phyloP scores from a whole-genome alignment of 2,329 filamentous ascomycete species.

The Fusarium xylarioides region DNA sequence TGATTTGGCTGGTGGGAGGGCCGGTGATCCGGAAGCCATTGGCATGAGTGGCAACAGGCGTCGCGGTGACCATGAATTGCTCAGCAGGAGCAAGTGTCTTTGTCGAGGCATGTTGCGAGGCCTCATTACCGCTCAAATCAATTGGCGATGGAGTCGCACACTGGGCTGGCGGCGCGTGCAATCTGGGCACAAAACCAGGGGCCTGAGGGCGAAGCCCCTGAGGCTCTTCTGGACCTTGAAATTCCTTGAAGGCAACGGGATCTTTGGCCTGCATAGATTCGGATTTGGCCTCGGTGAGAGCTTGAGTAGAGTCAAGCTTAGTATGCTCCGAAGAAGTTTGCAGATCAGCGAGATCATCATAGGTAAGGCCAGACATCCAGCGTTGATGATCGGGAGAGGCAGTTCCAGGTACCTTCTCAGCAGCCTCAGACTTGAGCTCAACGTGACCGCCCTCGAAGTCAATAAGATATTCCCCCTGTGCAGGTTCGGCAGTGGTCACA shows the following conservation, averaged over 20 bases:
- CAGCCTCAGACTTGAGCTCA: slow-evolving; percentile 8
- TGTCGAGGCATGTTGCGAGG: background rate
- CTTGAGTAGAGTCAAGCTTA: background rate
- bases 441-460: slow-evolving; percentile 1
- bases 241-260: background rate
- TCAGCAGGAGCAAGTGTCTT: background rate
- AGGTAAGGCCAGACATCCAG: slow-evolving; percentile 49
- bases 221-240: slow-evolving; percentile 24
- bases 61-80: background rate
- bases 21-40: slow-evolving; percentile 13
- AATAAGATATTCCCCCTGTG: background rate
- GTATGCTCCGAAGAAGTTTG: background rate
- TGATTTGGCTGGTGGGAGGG: slow-evolving; percentile 19
- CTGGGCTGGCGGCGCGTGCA: background rate
- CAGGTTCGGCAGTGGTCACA: background rate
- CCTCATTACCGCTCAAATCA: background rate
- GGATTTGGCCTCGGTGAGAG: background rate
- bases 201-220: slow-evolving; percentile 32
- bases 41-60: background rate
- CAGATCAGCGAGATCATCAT: background rate
- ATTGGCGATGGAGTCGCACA: background rate
- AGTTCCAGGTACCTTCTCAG: slow-evolving; percentile 50
- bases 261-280: background rate
- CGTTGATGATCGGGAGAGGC: slow-evolving; percentile 55
- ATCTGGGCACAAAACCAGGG: slow-evolving; percentile 11